These are phyloP conservation scores for Globisporangium barbulae DNA, from an alignment of 352 stramenopile species.

Conservation along the genomic window DNA sequence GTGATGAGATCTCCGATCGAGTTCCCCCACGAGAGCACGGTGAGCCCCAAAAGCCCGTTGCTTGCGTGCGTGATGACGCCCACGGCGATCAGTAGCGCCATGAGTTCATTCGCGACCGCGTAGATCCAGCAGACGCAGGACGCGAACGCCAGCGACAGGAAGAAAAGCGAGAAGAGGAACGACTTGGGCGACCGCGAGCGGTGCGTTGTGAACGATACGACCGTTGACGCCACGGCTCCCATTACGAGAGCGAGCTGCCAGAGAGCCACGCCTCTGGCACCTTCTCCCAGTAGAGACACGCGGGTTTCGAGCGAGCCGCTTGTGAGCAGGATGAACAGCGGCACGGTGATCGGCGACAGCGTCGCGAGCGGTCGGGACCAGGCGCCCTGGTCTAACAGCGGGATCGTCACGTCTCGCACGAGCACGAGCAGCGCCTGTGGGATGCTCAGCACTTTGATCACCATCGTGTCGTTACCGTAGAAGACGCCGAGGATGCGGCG, in stretches of 20 bases:
- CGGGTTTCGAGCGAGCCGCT: slow-evolving; percentile 22
- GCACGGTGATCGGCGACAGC: slow-evolving; percentile 78
- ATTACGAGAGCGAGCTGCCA: slow-evolving; percentile 35
- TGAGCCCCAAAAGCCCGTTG: slow-evolving; percentile 75
- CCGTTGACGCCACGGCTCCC: slow-evolving; percentile 43
- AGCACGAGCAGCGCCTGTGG: slow-evolving; percentile 51
- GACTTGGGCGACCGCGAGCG: slow-evolving; percentile 56
- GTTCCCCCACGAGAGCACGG: slow-evolving; percentile 83
- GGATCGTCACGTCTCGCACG: slow-evolving; percentile 63
- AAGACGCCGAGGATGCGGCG: slow-evolving; percentile 45
- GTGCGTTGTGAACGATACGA: slow-evolving; percentile 67
- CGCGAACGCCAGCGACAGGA: slow-evolving; percentile 68
- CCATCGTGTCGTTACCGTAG: slow-evolving; percentile 33
- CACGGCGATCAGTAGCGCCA: slow-evolving; percentile 74
- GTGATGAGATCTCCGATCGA: slow-evolving; percentile 82
- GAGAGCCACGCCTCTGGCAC: slow-evolving; percentile 28
- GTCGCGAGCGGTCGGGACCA: slow-evolving; percentile 85
- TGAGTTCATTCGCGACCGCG: slow-evolving; percentile 81
- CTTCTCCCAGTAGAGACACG: slow-evolving; percentile 18
- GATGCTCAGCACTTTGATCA: slow-evolving; percentile 49
- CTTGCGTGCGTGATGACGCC: slow-evolving; percentile 73
- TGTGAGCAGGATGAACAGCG: slow-evolving; percentile 82
- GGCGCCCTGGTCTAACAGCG: slow-evolving; percentile 57
- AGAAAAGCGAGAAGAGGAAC: slow-evolving; percentile 37
- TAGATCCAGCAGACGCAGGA: slow-evolving; percentile 93